phyloP scores from a whole-genome alignment of 2,329 filamentous ascomycete species.

The Sporothrix variecibatus region DNA sequence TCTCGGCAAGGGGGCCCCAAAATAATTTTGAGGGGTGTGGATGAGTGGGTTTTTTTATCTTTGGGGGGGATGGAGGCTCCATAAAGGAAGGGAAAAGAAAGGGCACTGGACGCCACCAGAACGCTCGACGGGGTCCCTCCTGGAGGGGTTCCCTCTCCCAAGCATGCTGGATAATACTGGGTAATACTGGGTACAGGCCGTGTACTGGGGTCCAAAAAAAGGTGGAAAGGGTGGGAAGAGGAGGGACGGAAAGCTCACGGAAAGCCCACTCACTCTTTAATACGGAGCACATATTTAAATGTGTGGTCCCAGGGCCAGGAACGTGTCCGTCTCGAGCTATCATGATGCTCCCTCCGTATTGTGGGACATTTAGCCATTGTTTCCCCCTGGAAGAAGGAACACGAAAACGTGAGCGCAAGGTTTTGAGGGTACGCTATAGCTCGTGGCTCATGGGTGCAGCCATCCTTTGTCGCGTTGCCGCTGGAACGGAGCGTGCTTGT shows the following conservation, averaged over 20 bases:
- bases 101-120: slow-evolving; percentile 14
- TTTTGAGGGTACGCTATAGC: not conserved
- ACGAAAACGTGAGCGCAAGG: not conserved
- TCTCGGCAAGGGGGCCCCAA: not conserved
- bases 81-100: not conserved
- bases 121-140: not conserved
- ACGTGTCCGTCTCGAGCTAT: not conserved
- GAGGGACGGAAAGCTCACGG: slow-evolving; percentile 16
- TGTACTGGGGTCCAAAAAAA: not conserved
- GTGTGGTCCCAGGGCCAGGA: not conserved
- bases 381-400: not conserved
- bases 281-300: slow-evolving; percentile 16
- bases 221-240: not conserved
- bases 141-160: too few species aligned
- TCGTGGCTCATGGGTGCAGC: not conserved
- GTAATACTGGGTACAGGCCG: not conserved
- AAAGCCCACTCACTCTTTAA: slow-evolving; percentile 17
- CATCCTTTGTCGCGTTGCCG: not conserved
- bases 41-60: slow-evolving; percentile 14
- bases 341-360: not conserved
- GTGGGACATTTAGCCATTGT: not conserved
- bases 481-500: not conserved
- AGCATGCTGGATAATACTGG: slow-evolving; percentile 17
- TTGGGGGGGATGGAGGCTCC: not conserved
- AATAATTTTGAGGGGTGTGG: slow-evolving; percentile 11